Evolutionary conservation across 805 yeast species (phyloP), one percentile per base, ranked within the genome.

Genomic region (Sugiyamaella lignohabitans): DNA sequence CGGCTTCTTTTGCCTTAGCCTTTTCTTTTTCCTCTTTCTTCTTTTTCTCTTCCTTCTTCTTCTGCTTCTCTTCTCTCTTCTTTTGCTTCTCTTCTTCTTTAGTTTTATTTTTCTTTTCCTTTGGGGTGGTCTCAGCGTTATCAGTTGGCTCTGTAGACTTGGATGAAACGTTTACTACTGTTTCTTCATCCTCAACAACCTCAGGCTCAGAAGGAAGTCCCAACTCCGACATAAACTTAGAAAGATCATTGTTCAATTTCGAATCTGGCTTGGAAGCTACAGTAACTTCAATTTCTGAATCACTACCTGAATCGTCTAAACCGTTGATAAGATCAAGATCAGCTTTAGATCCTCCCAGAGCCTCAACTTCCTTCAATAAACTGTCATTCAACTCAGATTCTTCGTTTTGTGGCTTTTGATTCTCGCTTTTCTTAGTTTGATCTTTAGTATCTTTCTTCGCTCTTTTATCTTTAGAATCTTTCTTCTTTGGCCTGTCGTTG

Each of bases 301-400:
- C 32, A 27, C 32, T 27, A 27, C 32, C 32, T 27, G 59, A 62
- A 46, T 66, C 65, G 45, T 67, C 77, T 2, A 83, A 55, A 14
- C 73, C 84, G 29, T 74, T 72, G 10, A 89, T 55, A 43, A 88
- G 65, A 38, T 76, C 74, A 40, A 89, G 61, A 62, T 88, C 97
- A 19, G 80, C 89, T 55, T 85, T 93, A 14, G 87, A 74, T 18
- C 96, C 98, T 29, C 97, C 96, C 23, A 89, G 67, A 19, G 40
- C 38, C 42, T 50, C 55, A 23, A 55, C 38, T 27, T 49, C 53
- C 4, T 48, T 22, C 38, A 47, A 23, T 16, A 45, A 23, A 11
- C 29, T 44, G 17, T 32, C 36, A 8, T 24, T 47, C 5, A 8
- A 5, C 18, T 16, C 38, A 35, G 18, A 16, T 10, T 23, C 18